Evolutionary conservation across 768 basidiomycete species (phyloP), one percentile per base, ranked within the genome.

Genomic region (Lyophyllum shimeji): DNA sequence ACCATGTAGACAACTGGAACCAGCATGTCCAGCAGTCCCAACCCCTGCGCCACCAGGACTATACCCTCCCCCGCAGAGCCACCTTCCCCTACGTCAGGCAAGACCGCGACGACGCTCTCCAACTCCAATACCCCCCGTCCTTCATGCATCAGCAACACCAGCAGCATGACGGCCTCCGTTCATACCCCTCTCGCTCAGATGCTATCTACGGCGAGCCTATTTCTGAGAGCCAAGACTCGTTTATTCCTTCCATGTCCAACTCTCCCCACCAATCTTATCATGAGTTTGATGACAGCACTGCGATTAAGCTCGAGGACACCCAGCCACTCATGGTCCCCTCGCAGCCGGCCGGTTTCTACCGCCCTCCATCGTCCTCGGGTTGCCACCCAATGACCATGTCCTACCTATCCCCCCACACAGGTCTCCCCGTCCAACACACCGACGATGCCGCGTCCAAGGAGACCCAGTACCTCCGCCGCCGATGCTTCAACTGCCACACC

Each of bases 401-500:
- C 56, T 78, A 75, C 60, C 64, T 76, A 24, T 67, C 71, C 5
- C 72, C 73, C 0, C 76, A 76, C 58, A 66, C 74, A 71, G 82
- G 82, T 12, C 77, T 91, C 33, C 83, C 84, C 53, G 87, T 93
- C 7, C 90, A 91, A 69, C 89, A 93, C 74, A 94, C 92, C 0
- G 92, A 94, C 73, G 92, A 94, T 67, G 92, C 92, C 13, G 89
- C 90, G 1, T 88, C 86, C 42, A 94, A 94, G 71, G 92, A 94
- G 70, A 94, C 92, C 0, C 92, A 94, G 73, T 93, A 91, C 68
- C 86, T 94, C 53, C 89, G 92, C 21, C 81, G 92, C 37, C 80
- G 90, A 8, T 94, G 92, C 74, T 90, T 88, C 79, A 94, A 94
- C 73, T 94, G 92, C 74, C 91, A 92, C 67, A 92, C 92, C 18